A percentile compares a stretch with the other conserved stretches of the same genome.
These are phyloP conservation scores for Goffeauzyma gilvescens DNA, from an alignment of 768 basidiomycete genomes.

Conservation along the genomic window DNA sequence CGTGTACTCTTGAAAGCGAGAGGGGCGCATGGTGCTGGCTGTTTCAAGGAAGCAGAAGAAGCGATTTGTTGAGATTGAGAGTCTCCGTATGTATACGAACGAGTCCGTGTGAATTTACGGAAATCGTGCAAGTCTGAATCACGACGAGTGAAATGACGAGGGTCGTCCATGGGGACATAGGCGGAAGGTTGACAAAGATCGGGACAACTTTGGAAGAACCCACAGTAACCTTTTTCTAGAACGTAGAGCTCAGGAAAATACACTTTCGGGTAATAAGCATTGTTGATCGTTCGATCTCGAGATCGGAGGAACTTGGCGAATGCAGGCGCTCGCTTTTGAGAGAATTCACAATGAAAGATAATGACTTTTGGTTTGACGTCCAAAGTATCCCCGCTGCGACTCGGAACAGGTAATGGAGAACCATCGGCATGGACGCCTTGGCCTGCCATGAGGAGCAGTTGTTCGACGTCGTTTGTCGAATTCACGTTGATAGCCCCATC, in stretches of 20 bases:
- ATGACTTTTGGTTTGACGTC: conserved; percentile 49
- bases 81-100: conserved; percentile 86
- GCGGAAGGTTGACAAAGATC: conserved; percentile 49
- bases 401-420: conserved; percentile 27
- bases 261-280: conserved; percentile 71
- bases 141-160: conserved; percentile 56
- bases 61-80: conserved; percentile 14
- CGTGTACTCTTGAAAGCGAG: conserved; percentile 28
- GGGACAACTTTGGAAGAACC: conserved; percentile 54
- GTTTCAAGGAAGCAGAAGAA: conserved; percentile 16
- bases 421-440: conserved; percentile 31
- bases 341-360: conserved; percentile 97
- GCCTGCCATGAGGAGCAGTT: conserved; percentile 43
- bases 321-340: conserved; percentile 81
- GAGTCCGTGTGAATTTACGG: conserved; percentile 75
- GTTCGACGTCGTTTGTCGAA: conserved; percentile 57
- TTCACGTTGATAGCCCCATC: conserved; percentile 81
- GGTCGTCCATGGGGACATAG: conserved; percentile 92
- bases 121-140: conserved; percentile 79
- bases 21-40: conserved; percentile 26
- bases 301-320: conserved; percentile 87
- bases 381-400: conserved; percentile 45
- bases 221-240: conserved; percentile 85
- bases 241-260: conserved; percentile 95
- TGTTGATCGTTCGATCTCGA: conserved; percentile 72